Evolutionary conservation across 352 stramenopile genomes (phyloP).

Genomic region (Phytopythium boreale): DNA sequence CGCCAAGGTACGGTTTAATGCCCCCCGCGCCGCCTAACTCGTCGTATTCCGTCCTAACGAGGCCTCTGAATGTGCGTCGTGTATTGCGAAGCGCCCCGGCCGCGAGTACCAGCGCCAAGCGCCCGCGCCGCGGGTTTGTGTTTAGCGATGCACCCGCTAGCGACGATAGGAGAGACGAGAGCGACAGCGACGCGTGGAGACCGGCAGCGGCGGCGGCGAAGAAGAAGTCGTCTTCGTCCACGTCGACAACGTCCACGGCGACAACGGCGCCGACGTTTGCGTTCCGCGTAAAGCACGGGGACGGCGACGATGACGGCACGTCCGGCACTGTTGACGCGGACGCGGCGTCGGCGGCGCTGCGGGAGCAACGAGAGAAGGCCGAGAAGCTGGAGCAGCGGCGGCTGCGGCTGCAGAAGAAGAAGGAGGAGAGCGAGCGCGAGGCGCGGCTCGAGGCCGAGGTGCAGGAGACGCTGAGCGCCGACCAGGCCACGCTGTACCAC

Average conservation of each 20-base stretch:
- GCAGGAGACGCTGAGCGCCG: slow-evolving; percentile 32
- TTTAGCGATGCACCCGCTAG: slow-evolving; percentile 38
- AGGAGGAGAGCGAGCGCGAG: slow-evolving; percentile 43
- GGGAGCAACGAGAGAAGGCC: slow-evolving; percentile 47
- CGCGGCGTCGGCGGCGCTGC: slow-evolving; percentile 39
- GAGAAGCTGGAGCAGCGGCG: slow-evolving; percentile 40
- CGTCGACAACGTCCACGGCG: slow-evolving; percentile 6
- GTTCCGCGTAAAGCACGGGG: slow-evolving; percentile 49
- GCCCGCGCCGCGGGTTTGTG: slow-evolving; percentile 50
- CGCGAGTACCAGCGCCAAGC: slow-evolving; percentile 13
- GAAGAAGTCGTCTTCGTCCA: not conserved
- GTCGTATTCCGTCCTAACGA: not conserved
- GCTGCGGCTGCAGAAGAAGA: slow-evolving; percentile 37
- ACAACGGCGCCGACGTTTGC: slow-evolving; percentile 41
- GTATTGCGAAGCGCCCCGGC: not conserved
- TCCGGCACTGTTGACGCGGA: slow-evolving; percentile 32
- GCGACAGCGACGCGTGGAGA: slow-evolving; percentile 21
- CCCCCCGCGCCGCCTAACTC: not conserved
- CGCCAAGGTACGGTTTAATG: slow-evolving; percentile 21
- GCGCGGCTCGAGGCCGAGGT: slow-evolving; percentile 38
- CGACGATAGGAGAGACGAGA: slow-evolving; percentile 23
- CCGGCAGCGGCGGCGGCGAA: slow-evolving; percentile 15
- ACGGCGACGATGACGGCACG: slow-evolving; percentile 19
- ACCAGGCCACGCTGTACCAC: slow-evolving; percentile 60
- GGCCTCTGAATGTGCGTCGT: not conserved